Conservation (phyloP, 1,284 basidiomycete genomes). For the Nidula niveotomentosa region DNA sequence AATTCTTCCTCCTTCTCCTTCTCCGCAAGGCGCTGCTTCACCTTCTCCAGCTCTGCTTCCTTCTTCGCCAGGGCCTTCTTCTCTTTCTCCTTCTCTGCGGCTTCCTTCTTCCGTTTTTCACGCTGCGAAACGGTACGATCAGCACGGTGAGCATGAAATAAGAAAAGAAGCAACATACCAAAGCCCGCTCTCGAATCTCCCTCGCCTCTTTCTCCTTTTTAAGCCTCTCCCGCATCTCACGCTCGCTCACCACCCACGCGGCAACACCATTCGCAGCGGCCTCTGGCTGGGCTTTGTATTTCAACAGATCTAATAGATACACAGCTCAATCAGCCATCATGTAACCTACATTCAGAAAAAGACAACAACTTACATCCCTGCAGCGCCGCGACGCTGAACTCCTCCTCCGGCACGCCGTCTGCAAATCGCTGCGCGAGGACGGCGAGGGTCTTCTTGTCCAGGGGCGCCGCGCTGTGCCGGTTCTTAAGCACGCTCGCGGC, state of each 20-base stretch:
- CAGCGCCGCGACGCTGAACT: conserved; percentile 82
- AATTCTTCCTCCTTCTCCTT: conserved; percentile 52
- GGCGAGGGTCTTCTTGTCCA: conserved; percentile 61
- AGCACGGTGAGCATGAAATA: not conserved
- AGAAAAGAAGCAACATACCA: conserved; percentile 41
- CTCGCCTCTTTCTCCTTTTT: conserved; percentile 68
- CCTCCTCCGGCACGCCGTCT: conserved; percentile 72
- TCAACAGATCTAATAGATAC: conserved; percentile 60
- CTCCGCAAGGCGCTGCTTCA: conserved; percentile 46
- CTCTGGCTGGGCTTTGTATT: conserved; percentile 79
- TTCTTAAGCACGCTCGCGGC: conserved; percentile 57
- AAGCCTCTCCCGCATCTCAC: conserved; percentile 68
- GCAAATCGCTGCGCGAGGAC: conserved; percentile 72
- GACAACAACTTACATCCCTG: conserved; percentile 68
- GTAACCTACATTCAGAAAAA: not conserved
- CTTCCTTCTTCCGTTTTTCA: conserved; percentile 58
- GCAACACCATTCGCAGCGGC: conserved; percentile 62
- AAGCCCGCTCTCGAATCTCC: conserved; percentile 54
- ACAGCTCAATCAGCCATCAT: not conserved
- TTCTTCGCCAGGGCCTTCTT: conserved; percentile 50
- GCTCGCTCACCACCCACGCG: conserved; percentile 71
- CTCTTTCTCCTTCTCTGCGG: conserved; percentile 41
- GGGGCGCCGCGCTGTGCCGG: conserved; percentile 60
- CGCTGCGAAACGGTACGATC: conserved; percentile 34
- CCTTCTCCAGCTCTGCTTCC: conserved; percentile 44